Base-by-base conservation (phyloP, 2,329 filamentous ascomycete species). In the Talaromyces sp. region DNA sequence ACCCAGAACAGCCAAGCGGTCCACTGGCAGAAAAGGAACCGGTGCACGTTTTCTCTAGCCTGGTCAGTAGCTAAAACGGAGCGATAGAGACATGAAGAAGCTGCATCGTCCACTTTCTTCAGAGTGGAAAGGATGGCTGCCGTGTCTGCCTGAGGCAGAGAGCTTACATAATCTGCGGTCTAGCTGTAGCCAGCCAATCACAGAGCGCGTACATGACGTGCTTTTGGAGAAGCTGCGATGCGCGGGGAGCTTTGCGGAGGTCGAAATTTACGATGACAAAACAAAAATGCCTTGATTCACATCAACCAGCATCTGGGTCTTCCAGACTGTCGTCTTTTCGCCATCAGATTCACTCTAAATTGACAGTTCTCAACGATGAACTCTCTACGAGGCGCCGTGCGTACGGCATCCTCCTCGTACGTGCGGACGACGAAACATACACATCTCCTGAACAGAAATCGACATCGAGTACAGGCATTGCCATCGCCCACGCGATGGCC, bases 191-290 rank as follows among this genome's bases (percentile, higher is more conserved):
- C 8, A 33, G 13, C 56, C 56, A 58, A 58, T 58, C 56, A 54
- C 50, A 40, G 19, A 19, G 17, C 50, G 15, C 15, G 2, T n/a
- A 25, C 56, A 58, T 58, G 56, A 33, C 56, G 56, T 58, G 56
- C 56, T 48, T 58, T 53, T 37, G 56, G 56, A 43, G 31, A 36
- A 52, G 43, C 56, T 53, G 46, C 48, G 43, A 51, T 51, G 50
- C 82, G 78, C 59, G 82, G 80, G 58, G 65, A 60, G 53, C 55
- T 52, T 8, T 53, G 36, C 50, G 22, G 50, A 53, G 35, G n/a
- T 22, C 45, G 11, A 21, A 48, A 48, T 13, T 8, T 35, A 25
- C 10, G 17, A 48, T 21, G 2, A 3, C 45, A 46, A 41, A 22
- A 5, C 5, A 15, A 35, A 33, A 48, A 35, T 48, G 3, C 39